Conservation (phyloP, 495 filamentous ascomycete genomes). For the Aspergillus campestris region DNA sequence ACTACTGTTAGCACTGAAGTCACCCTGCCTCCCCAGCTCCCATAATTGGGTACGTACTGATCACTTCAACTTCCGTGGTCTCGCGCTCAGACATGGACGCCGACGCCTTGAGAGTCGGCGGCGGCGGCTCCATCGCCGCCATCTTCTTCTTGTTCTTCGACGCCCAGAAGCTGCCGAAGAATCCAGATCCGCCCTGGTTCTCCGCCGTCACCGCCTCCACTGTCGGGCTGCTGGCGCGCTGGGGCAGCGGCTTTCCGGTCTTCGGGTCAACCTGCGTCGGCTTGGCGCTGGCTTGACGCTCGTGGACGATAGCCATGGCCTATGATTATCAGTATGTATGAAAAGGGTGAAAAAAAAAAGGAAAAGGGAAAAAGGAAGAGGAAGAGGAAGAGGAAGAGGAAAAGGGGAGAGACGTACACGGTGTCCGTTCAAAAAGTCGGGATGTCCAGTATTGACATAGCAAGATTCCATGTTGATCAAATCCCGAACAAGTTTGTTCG, state of each 20-base stretch:
- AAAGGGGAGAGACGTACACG: slow-evolving; percentile 41
- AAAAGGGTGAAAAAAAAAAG: not conserved
- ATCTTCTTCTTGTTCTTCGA: slow-evolving; percentile 99
- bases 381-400: no score
- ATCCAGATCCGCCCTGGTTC: slow-evolving; percentile 57
- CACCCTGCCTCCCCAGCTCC: no score
- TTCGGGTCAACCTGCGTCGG: slow-evolving; percentile 98
- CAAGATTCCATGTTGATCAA: slow-evolving; percentile 91
- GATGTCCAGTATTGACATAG: slow-evolving; percentile 98
- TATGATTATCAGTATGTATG: slow-evolving; percentile 20
- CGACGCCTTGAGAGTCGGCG: slow-evolving; percentile 85
- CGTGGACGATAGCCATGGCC: slow-evolving; percentile 97
- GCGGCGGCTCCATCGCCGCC: slow-evolving; percentile 95
- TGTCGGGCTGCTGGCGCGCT: slow-evolving; percentile 59
- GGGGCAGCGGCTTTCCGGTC: slow-evolving; percentile 89
- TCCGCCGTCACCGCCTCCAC: slow-evolving; percentile 47
- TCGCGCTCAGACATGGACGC: slow-evolving; percentile 89
- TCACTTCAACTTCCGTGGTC: slow-evolving; percentile 91
- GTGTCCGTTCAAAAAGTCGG: slow-evolving; percentile 95
- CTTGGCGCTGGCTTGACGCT: slow-evolving; percentile 68
- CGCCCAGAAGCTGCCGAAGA: slow-evolving; percentile 96
- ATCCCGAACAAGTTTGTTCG: slow-evolving; percentile 92
- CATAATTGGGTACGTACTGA: slow-evolving; percentile 61
- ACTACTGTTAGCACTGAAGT: slow-evolving; percentile 5
- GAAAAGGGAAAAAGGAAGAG: not conserved